Evolutionary conservation across 306 rosid species (phyloP), one percentile per base, ranked within the genome.

Genomic region (Ochetophila trinervis): DNA sequence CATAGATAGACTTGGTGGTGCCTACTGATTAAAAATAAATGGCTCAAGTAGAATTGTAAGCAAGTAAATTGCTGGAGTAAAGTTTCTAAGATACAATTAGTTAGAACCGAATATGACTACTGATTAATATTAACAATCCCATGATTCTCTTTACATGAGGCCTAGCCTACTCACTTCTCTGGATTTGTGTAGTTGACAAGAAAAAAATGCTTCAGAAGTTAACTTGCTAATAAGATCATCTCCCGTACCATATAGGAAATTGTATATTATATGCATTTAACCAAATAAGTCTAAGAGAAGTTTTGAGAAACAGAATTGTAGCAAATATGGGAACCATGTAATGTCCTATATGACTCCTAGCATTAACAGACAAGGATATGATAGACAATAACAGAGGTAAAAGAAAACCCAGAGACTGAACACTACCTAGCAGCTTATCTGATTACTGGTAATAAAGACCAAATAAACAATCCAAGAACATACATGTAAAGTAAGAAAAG

Each of bases 1-100:
- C 48, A 60, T 56, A 60, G 91, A 88, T 78, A 94, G 82, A 66
- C 72, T 85, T 64, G 80, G 78, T 54, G 95, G 68, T 61, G 88
- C 78, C n/a, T n/a, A n/a, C n/a, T n/a, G n/a, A n/a, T n/a, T n/a
- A 13, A 59, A 35, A 45, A 10, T 13, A 27, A 18, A 58, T 30
- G 17, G 6, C n/a, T 16, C 17, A 7, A 40, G 44, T 17, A 34
- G 19, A 67, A 57, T 14, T 16, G 45, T n/a, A n/a, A n/a, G n/a
- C n/a, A n/a, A n/a, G n/a, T 5, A 7, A 18, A 34, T 34, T 1
- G 45, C 45, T 8, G 12, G 1, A 40, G 3, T 40, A 40, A 3
- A 40, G 12, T n/a, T n/a, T n/a, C n/a, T n/a, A n/a, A n/a, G n/a
- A n/a, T n/a, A n/a, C n/a, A n/a, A n/a, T n/a, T n/a, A n/a, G n/a